A percentile compares a stretch with the other conserved stretches of the same genome.
Conservation (phyloP, 2,329 filamentous ascomycete genomes). For the Pestalotiopsis sp. region DNA sequence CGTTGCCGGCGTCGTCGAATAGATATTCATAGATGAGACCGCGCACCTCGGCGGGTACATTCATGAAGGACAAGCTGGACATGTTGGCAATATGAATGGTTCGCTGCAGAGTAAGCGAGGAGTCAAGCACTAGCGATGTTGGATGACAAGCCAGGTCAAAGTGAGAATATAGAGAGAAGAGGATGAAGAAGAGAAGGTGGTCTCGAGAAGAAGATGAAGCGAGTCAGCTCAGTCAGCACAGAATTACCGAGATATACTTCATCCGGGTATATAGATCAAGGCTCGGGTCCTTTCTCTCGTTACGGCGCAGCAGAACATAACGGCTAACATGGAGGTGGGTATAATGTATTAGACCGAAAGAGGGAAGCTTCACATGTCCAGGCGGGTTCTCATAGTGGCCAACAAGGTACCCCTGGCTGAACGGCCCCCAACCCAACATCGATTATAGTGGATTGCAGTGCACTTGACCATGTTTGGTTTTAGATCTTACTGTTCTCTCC, state of each 20-base stretch:
- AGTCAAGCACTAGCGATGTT: neutral
- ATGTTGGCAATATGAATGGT: neutral
- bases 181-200: neutral
- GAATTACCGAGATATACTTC: neutral
- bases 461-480: no score
- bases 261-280: no score
- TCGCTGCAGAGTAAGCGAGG: neutral
- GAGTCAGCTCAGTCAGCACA: neutral
- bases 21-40: slow-evolving; percentile 47
- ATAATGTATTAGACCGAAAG: neutral
- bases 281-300: no score
- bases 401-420: slow-evolving; percentile 11
- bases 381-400: slow-evolving; percentile 10
- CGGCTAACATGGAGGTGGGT: neutral
- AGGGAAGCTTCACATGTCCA: neutral
- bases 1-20: slow-evolving; percentile 42
- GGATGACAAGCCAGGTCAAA: neutral
- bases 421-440: no score
- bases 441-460: no score
- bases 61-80: slow-evolving; percentile 22
- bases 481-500: no score
- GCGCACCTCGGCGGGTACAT: slow-evolving; percentile 44
- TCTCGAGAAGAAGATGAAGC: no score
- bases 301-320: no score
- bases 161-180: neutral